Evolutionary conservation across 164 flowering plant species (phyloP).

Genomic region (Stephania japonica): DNA sequence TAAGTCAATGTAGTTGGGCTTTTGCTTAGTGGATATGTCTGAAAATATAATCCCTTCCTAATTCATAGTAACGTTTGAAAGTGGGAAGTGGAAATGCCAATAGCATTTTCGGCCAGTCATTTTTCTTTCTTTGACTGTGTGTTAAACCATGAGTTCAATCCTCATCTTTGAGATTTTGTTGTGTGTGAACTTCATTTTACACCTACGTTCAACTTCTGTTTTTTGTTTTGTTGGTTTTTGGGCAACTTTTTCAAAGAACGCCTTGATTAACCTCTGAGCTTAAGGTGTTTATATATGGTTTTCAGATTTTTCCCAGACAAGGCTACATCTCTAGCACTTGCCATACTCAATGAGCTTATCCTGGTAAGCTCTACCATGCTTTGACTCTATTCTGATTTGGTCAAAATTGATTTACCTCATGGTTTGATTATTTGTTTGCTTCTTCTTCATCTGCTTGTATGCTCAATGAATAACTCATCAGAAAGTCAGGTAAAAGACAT

Average conservation of each 20-base stretch:
- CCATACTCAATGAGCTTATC: constrained; percentile 60
- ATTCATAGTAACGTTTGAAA: too few relatives aligned
- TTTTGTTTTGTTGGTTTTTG: not conserved
- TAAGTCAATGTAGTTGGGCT: too few relatives aligned
- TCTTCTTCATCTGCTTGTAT: not conserved
- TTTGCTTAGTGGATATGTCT: too few relatives aligned
- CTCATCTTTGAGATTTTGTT: too few relatives aligned
- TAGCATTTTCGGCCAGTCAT: not conserved
- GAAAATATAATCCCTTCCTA: too few relatives aligned
- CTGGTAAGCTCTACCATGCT: constrained; percentile 40
- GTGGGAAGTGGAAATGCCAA: too few relatives aligned
- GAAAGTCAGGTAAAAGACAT: not conserved
- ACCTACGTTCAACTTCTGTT: too few relatives aligned
- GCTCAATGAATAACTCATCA: not conserved
- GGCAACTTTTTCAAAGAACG: not conserved
- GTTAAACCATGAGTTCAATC: not conserved
- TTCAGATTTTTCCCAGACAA: constrained; percentile 83
- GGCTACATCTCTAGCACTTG: constrained; percentile 60
- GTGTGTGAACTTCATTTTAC: too few relatives aligned
- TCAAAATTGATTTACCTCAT: not conserved
- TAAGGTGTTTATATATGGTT: not conserved
- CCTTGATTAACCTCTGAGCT: not conserved
- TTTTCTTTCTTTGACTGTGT: not conserved
- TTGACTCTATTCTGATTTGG: not conserved
- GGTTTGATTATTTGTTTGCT: not conserved